Conservation (phyloP, 345 rosid genomes). For the Eucalyptus regnans region DNA sequence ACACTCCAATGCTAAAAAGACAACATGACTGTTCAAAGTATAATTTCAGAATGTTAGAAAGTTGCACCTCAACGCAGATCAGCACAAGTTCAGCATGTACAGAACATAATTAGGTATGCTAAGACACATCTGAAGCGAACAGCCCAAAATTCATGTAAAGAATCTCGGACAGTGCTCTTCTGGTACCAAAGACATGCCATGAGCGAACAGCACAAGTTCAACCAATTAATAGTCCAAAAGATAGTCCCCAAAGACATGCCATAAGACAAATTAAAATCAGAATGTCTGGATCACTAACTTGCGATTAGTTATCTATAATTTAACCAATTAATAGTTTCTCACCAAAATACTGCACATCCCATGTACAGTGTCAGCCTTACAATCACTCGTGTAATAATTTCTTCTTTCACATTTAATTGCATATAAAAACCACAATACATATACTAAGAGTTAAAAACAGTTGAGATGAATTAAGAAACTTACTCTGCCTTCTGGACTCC, state of each 20-base stretch:
- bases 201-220: too few relatives aligned
- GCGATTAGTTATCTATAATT: background rate
- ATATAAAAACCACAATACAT: background rate
- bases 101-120: background rate
- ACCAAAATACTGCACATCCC: background rate
- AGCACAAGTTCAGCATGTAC: background rate
- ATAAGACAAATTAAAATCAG: background rate
- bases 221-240: too few relatives aligned
- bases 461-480: background rate
- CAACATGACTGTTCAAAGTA: background rate
- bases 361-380: background rate
- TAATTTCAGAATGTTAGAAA: background rate
- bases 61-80: background rate
- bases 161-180: background rate
- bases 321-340: background rate
- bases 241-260: background rate
- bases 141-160: background rate
- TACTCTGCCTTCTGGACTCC: constrained; percentile 21
- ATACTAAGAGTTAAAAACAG: background rate
- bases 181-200: background rate
- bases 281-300: background rate
- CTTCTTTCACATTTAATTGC: background rate
- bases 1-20: background rate
- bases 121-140: background rate
- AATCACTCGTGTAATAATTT: background rate